phyloP scores from a whole-genome alignment of 2,329 filamentous ascomycete genomes.

The Colletotrichum liriopes region DNA sequence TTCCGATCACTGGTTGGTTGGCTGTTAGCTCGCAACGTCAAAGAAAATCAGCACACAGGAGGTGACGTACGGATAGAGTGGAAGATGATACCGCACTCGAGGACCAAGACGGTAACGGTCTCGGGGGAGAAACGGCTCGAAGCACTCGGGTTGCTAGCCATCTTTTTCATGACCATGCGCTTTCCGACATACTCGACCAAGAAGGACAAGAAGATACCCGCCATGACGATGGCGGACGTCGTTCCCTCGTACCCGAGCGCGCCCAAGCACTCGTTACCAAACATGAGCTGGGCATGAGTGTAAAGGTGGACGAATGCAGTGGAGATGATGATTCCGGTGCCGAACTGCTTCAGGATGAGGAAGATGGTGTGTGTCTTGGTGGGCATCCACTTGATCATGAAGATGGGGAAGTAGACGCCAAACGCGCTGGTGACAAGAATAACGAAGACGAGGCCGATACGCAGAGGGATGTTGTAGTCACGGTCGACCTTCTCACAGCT shows the following conservation, averaged over 20 bases:
- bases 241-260: constrained; percentile 78
- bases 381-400: constrained; percentile 72
- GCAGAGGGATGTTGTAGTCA: constrained; percentile 78
- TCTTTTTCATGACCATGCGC: constrained; percentile 63
- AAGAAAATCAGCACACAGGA: constrained; percentile 6
- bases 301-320: constrained; percentile 81
- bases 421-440: constrained; percentile 78
- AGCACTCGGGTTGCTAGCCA: constrained; percentile 45
- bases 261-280: constrained; percentile 78
- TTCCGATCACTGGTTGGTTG: constrained; percentile 67
- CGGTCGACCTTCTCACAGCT: constrained; percentile 63
- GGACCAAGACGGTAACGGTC: constrained; percentile 75
- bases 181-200: constrained; percentile 78
- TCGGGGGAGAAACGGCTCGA: constrained; percentile 56
- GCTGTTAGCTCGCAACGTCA: constrained; percentile 35
- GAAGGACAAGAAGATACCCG: constrained; percentile 81
- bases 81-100: constrained; percentile 83
- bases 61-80: constrained; percentile 74
- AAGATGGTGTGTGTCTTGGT: constrained; percentile 66
- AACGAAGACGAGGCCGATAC: constrained; percentile 81
- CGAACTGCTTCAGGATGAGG: constrained; percentile 80
- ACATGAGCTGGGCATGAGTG: constrained; percentile 82
- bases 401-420: constrained; percentile 67
- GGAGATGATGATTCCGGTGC: constrained; percentile 80
- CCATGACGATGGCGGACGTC: constrained; percentile 80